A percentile compares a stretch with the other conserved stretches of the same genome.
phyloP scores from a whole-genome alignment of 495 filamentous ascomycete genomes.

The Lepraria neglecta region DNA sequence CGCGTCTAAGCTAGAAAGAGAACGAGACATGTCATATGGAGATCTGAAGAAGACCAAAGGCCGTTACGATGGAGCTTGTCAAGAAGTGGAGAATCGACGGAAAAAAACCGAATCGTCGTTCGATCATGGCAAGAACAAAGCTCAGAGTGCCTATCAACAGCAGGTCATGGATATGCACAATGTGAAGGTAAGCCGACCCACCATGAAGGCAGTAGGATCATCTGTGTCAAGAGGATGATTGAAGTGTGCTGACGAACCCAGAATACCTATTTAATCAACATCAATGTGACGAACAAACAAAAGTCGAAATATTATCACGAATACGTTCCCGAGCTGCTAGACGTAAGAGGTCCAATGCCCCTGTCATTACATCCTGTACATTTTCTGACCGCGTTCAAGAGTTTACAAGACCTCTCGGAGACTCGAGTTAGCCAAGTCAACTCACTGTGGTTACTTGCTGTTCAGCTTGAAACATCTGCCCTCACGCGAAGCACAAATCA shows the following conservation, averaged over 20 bases:
- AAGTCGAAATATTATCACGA: slow-evolving; percentile 96
- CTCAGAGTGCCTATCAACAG: slow-evolving; percentile 81
- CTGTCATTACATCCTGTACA: background rate
- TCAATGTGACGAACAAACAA: slow-evolving; percentile 93
- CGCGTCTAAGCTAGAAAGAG: slow-evolving; percentile 78
- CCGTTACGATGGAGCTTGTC: slow-evolving; percentile 87
- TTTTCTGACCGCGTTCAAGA: slow-evolving; percentile 38
- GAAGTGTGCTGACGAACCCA: slow-evolving; percentile 31
- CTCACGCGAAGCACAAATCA: slow-evolving; percentile 65
- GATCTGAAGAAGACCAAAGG: slow-evolving; percentile 87
- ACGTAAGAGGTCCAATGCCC: slow-evolving; percentile 50
- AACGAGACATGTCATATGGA: slow-evolving; percentile 72
- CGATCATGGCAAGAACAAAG: slow-evolving; percentile 76
- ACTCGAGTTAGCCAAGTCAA: slow-evolving; percentile 79
- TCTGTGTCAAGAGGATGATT: background rate
- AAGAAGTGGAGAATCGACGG: slow-evolving; percentile 88
- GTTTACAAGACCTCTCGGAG: slow-evolving; percentile 84
- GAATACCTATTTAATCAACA: slow-evolving; percentile 92
- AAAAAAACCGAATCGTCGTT: slow-evolving; percentile 90
- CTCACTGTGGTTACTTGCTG: slow-evolving; percentile 71
- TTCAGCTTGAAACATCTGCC: slow-evolving; percentile 67
- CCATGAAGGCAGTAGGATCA: background rate
- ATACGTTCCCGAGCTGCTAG: slow-evolving; percentile 88
- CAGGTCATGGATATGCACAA: slow-evolving; percentile 93
- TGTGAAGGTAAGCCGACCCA: slow-evolving; percentile 55